Conservation (phyloP, 2,329 filamentous ascomycete genomes). For the Pyrenophora tritici-repentis region DNA sequence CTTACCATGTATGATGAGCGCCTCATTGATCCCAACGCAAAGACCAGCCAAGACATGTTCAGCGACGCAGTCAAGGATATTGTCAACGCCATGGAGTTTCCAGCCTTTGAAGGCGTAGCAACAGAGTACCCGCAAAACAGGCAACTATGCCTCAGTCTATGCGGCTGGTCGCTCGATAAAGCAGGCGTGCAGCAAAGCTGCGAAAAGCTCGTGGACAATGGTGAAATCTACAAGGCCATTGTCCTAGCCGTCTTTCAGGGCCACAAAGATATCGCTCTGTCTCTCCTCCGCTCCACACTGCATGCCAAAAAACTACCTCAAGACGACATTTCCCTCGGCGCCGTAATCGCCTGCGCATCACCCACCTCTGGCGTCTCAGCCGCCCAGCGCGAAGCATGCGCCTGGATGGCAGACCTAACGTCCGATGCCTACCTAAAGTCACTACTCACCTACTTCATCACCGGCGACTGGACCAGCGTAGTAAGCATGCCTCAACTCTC, state of each 20-base stretch:
- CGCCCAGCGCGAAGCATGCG: slow-evolving; percentile 65
- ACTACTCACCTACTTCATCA: slow-evolving; percentile 77
- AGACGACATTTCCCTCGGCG: slow-evolving; percentile 55
- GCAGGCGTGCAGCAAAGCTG: slow-evolving; percentile 56
- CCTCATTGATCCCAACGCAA: slow-evolving; percentile 43
- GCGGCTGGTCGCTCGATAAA: slow-evolving; percentile 68
- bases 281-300: slow-evolving; percentile 71
- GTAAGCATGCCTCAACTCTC: slow-evolving; percentile 74
- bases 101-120: slow-evolving; percentile 65
- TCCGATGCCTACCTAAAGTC: slow-evolving; percentile 80
- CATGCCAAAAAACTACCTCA: slow-evolving; percentile 65
- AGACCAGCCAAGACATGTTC: slow-evolving; percentile 62
- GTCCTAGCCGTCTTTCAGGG: slow-evolving; percentile 77
- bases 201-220: slow-evolving; percentile 57
- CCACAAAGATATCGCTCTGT: slow-evolving; percentile 69
- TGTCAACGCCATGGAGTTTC: slow-evolving; percentile 66
- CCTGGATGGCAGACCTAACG: slow-evolving; percentile 66
- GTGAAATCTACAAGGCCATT: slow-evolving; percentile 74
- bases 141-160: slow-evolving; percentile 75
- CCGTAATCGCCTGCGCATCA: slow-evolving; percentile 54
- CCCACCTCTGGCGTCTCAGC: slow-evolving; percentile 52
- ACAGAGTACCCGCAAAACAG: slow-evolving; percentile 72
- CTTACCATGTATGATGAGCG: slow-evolving; percentile 59
- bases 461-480: slow-evolving; percentile 75
- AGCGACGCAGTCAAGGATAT: slow-evolving; percentile 62